Evolutionary conservation across 1,284 basidiomycete species (phyloP), one percentile per base, ranked within the genome.

Genomic region (Porogramme epimiltina): DNA sequence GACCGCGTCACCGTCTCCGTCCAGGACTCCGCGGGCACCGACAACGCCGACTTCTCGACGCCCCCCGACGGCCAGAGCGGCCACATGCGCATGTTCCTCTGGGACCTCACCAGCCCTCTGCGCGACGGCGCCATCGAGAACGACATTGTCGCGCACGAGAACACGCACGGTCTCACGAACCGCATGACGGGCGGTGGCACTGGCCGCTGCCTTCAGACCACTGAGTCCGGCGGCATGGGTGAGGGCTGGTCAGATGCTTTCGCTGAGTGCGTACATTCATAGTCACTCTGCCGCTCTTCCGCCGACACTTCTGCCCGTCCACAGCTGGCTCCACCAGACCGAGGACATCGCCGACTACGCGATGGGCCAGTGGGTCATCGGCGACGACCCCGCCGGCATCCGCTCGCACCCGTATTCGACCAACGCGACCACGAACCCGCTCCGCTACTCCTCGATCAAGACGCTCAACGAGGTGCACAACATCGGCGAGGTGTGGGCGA

Each of bases 221-320:
- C 65, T 4, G 79, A 81, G 56, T 65, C 78, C 22, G 69, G 69
- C 22, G 79, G 78, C 2, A 66, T 81, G 58, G 78, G 78, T n/a
- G 79, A 81, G 65, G 79, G 74, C 57, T 80, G 77, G 78, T 75
- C 74, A 10, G 79, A 81, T 62, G 73, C 77, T 18, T 68, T 81
- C 62, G 77, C 78, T 8, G 70, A 75, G 75, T 76, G 56, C 13
- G 68, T 61, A 2, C 22, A 22, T n/a, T 8, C 4, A 18, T 38
- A 38, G 36, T 46, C 36, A 4, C 40, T 22, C 15, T 10, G 16
- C 18, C 9, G 15, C 22, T 5, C 8, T 6, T 19, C 24, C 25
- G 25, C 37, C 24, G 22, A 18, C 45, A 13, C 22, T 45, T 11
- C 4, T 23, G n/a, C 28, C 20, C 24, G 6, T 23, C 24, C 20